A percentile compares a stretch with the other conserved stretches of the same genome.
phyloP scores from a whole-genome alignment of 73 alveolate genomes.

The Uronychia binucleata region DNA sequence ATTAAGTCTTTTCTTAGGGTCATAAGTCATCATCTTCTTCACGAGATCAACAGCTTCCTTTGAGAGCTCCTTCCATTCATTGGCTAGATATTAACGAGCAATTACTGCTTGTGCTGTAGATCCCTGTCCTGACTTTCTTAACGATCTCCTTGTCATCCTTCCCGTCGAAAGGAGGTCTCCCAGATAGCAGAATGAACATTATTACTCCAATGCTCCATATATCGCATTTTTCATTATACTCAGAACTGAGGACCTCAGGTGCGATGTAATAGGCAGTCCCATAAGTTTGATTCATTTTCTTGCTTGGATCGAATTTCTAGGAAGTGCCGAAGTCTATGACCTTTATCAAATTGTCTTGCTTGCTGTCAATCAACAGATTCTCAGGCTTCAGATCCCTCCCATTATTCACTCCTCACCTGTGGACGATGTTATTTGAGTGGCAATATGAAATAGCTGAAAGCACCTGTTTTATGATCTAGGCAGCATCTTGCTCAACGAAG shows the following conservation, averaged over 20 bases:
- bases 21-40: conserved; percentile 47
- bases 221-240: conserved; percentile 77
- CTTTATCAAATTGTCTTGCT: conserved; percentile 20
- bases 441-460: conserved; percentile 74
- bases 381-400: conserved; percentile 76
- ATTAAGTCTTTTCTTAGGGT: conserved; percentile 53
- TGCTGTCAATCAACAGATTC: conserved; percentile 60
- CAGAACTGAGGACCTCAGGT: conserved; percentile 68
- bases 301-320: conserved; percentile 44
- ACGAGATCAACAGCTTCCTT: conserved; percentile 75
- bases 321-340: conserved; percentile 76
- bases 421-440: conserved; percentile 67
- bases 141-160: conserved; percentile 39
- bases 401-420: no score
- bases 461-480: conserved; percentile 61
- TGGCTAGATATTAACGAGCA: conserved; percentile 19
- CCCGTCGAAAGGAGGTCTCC: conserved; percentile 83
- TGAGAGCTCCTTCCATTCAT: conserved; percentile 55
- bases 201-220: conserved; percentile 70
- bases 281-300: conserved; percentile 47
- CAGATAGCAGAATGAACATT: conserved; percentile 67
- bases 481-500: conserved; percentile 60
- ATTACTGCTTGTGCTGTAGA: conserved; percentile 11
- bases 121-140: conserved; percentile 35
- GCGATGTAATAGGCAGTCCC: conserved; percentile 81